Evolutionary conservation across 1,139 yeast species (phyloP).

Genomic region (Pichia sp.): DNA sequence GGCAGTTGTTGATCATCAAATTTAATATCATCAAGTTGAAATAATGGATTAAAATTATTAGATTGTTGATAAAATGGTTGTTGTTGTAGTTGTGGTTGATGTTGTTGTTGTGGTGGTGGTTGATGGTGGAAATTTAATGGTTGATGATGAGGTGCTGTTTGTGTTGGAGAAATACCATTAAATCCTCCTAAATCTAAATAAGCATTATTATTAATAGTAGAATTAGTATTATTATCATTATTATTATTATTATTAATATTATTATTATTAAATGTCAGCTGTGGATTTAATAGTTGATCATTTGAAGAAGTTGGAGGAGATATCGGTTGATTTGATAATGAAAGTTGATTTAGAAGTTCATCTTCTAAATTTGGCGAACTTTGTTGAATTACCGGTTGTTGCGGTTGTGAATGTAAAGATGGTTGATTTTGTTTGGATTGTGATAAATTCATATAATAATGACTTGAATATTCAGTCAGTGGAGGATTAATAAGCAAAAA

Average conservation of each 20-base stretch:
- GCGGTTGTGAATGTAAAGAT: neutral
- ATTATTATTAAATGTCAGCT: no score
- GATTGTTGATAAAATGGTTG: no score
- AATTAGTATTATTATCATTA: neutral
- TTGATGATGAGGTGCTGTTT: neutral
- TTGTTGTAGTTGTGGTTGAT: neutral
- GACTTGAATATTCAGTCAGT: slow-evolving; percentile 26
- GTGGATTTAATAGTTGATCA: neutral
- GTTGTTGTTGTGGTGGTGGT: neutral
- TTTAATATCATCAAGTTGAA: slow-evolving; percentile 3
- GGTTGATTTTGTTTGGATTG: neutral
- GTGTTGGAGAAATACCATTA: neutral
- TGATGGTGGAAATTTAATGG: neutral
- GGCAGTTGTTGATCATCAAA: slow-evolving; percentile 6
- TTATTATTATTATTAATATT: no score
- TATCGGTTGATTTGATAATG: neutral
- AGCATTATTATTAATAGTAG: neutral
- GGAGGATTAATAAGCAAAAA: slow-evolving; percentile 31
- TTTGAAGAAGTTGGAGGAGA: neutral
- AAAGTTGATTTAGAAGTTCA: slow-evolving; percentile 1
- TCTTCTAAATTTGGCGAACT: neutral
- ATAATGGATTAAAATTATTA: neutral
- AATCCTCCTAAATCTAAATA: neutral
- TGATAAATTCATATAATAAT: slow-evolving; percentile 13
- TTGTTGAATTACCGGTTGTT: neutral